Percentiles rank a stretch among this genome's conserved stretches.
phyloP scores from a whole-genome alignment of 1,284 basidiomycete genomes.

The Mrakiaceae sp. region DNA sequence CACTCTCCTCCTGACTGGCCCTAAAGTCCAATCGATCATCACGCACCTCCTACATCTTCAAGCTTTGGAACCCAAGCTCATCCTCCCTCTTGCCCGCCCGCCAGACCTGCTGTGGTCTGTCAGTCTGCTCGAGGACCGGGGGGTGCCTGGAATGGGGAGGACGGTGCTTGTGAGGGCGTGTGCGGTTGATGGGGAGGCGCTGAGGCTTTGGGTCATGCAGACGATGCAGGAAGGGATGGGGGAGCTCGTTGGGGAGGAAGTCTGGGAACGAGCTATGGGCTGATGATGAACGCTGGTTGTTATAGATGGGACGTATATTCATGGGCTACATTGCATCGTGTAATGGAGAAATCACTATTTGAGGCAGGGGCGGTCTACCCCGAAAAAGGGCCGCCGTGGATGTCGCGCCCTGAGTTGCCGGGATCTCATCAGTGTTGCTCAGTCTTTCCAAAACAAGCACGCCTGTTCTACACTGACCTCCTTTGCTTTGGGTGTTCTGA shows the following conservation, averaged over 20 bases:
- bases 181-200: slow-evolving; percentile 31
- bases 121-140: slow-evolving; percentile 18
- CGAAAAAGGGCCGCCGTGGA: no score
- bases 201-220: slow-evolving; percentile 29
- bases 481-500: no score
- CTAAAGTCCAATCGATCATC: slow-evolving; percentile 23
- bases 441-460: no score
- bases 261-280: slow-evolving; percentile 29
- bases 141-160: slow-evolving; percentile 11
- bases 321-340: no score
- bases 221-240: slow-evolving; percentile 26
- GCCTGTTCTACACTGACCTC: no score
- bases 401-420: no score
- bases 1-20: slow-evolving; percentile 32
- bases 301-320: no score
- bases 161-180: slow-evolving; percentile 32
- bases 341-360: no score
- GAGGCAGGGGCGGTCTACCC: no score
- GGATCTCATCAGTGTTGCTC: no score
- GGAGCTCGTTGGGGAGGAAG: slow-evolving; percentile 30
- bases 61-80: slow-evolving; percentile 24
- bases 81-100: slow-evolving; percentile 25
- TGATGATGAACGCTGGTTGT: not conserved
- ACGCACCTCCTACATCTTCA: slow-evolving; percentile 20
- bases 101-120: slow-evolving; percentile 30